Conservation (phyloP, 192 early-diverging fungal species). For the Linnemannia schmuckeri region DNA sequence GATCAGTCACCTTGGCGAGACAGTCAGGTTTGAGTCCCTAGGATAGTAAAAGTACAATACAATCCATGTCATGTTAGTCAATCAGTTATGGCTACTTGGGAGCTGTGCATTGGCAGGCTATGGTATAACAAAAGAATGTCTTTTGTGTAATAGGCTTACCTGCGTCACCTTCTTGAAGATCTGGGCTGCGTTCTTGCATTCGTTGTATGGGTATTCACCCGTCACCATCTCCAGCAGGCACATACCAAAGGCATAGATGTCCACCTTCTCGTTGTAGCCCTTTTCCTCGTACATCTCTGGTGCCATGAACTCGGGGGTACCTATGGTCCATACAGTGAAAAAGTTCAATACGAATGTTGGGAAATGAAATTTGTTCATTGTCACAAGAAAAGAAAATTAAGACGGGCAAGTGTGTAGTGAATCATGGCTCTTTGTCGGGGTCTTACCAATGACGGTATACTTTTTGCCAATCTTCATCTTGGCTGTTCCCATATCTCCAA, state of each 20-base stretch:
- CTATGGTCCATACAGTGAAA: conserved; percentile 17
- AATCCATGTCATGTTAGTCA: conserved; percentile 5
- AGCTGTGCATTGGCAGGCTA: background rate
- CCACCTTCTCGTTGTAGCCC: conserved; percentile 86
- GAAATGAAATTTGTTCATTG: background rate
- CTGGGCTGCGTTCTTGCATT: conserved; percentile 87
- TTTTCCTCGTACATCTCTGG: conserved; percentile 91
- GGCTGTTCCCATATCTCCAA: conserved; percentile 88
- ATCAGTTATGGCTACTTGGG: background rate
- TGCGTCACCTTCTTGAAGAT: conserved; percentile 83
- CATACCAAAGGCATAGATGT: conserved; percentile 91
- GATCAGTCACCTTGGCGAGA: conserved; percentile 69
- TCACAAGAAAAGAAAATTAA: background rate
- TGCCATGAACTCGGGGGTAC: conserved; percentile 86
- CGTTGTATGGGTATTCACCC: conserved; percentile 84
- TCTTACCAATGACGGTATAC: conserved; percentile 83
- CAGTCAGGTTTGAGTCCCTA: conserved; percentile 83
- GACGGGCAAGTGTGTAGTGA: background rate
- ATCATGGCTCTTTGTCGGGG: background rate
- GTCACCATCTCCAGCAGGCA: conserved; percentile 88
- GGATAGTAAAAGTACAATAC: background rate
- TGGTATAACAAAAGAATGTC: background rate
- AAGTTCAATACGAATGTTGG: background rate
- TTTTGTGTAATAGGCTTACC: conserved; percentile 34
- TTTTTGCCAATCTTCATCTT: conserved; percentile 90